phyloP scores from a whole-genome alignment of 305 asterid species.

The Stenogyne calaminthoides region DNA sequence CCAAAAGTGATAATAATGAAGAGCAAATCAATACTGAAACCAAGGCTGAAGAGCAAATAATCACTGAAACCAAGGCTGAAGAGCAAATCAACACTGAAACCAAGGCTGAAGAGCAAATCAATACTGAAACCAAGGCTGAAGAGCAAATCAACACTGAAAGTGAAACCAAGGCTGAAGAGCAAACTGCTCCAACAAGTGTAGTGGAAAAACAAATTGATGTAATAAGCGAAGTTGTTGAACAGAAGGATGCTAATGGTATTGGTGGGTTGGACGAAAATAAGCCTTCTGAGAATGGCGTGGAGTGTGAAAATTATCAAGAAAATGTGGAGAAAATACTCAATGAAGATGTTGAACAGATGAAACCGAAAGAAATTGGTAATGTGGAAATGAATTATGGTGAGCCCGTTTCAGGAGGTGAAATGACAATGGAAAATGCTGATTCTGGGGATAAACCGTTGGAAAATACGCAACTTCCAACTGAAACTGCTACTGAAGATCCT shows the following conservation, averaged over 20 bases:
- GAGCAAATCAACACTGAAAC: constrained; percentile 31
- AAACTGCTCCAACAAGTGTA: constrained; percentile 29
- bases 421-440: constrained; percentile 31
- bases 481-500: constrained; percentile 44
- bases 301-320: constrained; percentile 30
- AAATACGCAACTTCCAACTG: constrained; percentile 40
- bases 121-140: constrained; percentile 25
- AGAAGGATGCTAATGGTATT: constrained; percentile 22
- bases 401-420: constrained; percentile 27
- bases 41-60: constrained; percentile 26
- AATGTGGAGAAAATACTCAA: constrained; percentile 34
- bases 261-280: constrained; percentile 35
- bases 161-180: constrained; percentile 31
- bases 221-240: constrained; percentile 34
- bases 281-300: constrained; percentile 35
- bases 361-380: constrained; percentile 21
- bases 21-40: constrained; percentile 27
- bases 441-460: constrained; percentile 30
- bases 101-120: constrained; percentile 13
- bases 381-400: constrained; percentile 28
- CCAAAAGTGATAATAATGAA: constrained; percentile 25
- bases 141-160: constrained; percentile 18
- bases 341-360: constrained; percentile 33
- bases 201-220: constrained; percentile 34
- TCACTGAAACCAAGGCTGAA: background rate